Percentiles rank a stretch among this genome's conserved stretches.
These are phyloP conservation scores for Kandelia obovata DNA, from an alignment of 345 rosid species.

Conservation along the genomic window DNA sequence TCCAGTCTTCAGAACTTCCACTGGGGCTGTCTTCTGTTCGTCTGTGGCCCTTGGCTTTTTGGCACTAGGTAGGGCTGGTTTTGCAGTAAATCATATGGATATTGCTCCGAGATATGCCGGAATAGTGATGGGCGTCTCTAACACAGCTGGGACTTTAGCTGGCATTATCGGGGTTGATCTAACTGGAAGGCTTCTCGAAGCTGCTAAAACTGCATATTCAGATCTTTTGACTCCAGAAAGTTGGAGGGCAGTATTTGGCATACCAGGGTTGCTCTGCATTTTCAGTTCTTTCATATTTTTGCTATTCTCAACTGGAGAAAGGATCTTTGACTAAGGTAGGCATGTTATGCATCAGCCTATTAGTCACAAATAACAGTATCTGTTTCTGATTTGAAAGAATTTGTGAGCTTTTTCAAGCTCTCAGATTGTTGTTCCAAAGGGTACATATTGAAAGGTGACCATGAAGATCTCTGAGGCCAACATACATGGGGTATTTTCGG, in stretches of 20 bases:
- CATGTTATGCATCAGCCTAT: constrained; percentile 1
- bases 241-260: constrained; percentile 80
- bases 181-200: constrained; percentile 86
- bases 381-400: not conserved
- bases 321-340: constrained; percentile 74
- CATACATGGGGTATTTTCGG: not conserved
- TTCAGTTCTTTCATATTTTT: constrained; percentile 71
- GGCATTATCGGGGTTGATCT: constrained; percentile 88
- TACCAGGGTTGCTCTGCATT: constrained; percentile 83
- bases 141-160: constrained; percentile 95
- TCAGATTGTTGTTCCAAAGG: constrained; percentile 3
- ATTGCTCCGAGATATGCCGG: constrained; percentile 97
- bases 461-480: constrained; percentile 12
- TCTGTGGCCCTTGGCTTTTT: constrained; percentile 87
- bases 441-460: constrained; percentile 4
- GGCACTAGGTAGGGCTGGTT: constrained; percentile 95
- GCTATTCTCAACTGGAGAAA: constrained; percentile 84
- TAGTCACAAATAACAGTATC: not conserved
- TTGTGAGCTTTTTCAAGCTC: constrained; percentile 5
- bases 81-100: constrained; percentile 98
- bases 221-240: constrained; percentile 93
- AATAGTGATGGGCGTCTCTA: constrained; percentile 94
- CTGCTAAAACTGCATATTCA: constrained; percentile 62
- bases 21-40: constrained; percentile 81
- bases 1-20: constrained; percentile 69